Base-by-base conservation (phyloP, 768 basidiomycete species). In the Boletus reticuloceps region DNA sequence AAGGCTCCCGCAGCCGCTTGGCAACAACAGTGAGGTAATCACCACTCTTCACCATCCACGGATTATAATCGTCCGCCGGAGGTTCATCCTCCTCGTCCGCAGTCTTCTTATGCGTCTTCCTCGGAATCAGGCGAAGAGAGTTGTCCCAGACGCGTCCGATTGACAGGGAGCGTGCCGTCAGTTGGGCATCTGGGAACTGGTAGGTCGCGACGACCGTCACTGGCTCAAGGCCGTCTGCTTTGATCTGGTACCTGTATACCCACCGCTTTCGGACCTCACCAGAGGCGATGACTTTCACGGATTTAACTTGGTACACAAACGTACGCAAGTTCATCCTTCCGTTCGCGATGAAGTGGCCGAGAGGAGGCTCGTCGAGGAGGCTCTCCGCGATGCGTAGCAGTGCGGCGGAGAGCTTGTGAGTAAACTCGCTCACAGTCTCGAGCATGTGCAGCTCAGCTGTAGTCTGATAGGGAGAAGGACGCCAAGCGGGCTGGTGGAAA, bases 291-390 rank as follows among this genome's bases (percentile, higher is more conserved):
- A 63, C 55, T 5, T 50, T 6, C 8, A 65, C 48, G 6, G 61
- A 58, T 9, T 11, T 47, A 41, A 67, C 61, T 29, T 60, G 63
- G 54, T 67, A 55, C 41, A 63, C 63, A 32, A 67, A 70, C 38
- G 45, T 42, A 31, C 64, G 61, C 44, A 67, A 29, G 53, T 69
- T 69, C 67, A 69, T 69, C 54, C 62, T 52, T 22, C 66, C 66
- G 20, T 67, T 69, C 14, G 66, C 66, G 37, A 67, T 69, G 25
- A 67, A 67, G 50, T 69, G 66, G 25, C 65, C 67, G 5, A 66
- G 65, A 9, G 66, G 66, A 4, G 66, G 67, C 1, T 67, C 62
- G 2, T 61, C 27, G 17, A 66, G 51, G 22, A 67, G 47, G 20
- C 39, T 51, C 47, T 67, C 65, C 1, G 65, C 58, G 20, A 61